Conservation (phyloP, 2,329 filamentous ascomycete genomes). For the Endoconidiophora polonica region DNA sequence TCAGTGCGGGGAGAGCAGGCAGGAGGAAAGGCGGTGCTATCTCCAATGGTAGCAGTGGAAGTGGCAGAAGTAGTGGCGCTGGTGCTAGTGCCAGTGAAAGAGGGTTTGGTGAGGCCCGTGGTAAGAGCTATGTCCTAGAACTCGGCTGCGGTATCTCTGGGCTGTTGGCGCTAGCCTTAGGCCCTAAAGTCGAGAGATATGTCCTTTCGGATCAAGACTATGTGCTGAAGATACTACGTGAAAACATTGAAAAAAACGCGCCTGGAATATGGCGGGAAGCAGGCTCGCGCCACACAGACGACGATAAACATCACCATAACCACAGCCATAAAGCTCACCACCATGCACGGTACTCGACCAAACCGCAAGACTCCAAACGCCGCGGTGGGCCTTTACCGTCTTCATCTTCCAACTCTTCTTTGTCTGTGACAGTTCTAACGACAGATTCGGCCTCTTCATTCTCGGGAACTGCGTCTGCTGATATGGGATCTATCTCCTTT, state of each 20-base stretch:
- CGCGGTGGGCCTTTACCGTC: too few relatives aligned
- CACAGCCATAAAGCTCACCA: neutral
- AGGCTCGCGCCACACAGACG: neutral
- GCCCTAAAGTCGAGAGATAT: constrained; percentile 42
- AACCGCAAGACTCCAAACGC: too few relatives aligned
- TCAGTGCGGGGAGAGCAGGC: too few relatives aligned
- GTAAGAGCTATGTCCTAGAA: constrained; percentile 49
- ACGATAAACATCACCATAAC: neutral
- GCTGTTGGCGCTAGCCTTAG: constrained; percentile 53
- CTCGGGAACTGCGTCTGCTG: too few relatives aligned
- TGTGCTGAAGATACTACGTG: constrained; percentile 56
- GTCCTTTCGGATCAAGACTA: constrained; percentile 81
- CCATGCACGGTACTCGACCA: too few relatives aligned
- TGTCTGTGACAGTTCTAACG: neutral
- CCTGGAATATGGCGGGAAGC: constrained; percentile 8
- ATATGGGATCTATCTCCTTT: constrained; percentile 31
- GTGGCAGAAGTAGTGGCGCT: neutral
- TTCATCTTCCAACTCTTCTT: too few relatives aligned
- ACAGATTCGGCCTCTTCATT: too few relatives aligned
- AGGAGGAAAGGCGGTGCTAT: too few relatives aligned
- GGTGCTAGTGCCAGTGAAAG: too few relatives aligned
- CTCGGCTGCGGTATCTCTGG: constrained; percentile 80
- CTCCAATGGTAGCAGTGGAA: neutral
- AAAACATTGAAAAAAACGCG: constrained; percentile 54
- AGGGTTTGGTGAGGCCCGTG: constrained; percentile 22